phyloP scores from a whole-genome alignment of 352 stramenopile species.

The Aphanomyces astaci region DNA sequence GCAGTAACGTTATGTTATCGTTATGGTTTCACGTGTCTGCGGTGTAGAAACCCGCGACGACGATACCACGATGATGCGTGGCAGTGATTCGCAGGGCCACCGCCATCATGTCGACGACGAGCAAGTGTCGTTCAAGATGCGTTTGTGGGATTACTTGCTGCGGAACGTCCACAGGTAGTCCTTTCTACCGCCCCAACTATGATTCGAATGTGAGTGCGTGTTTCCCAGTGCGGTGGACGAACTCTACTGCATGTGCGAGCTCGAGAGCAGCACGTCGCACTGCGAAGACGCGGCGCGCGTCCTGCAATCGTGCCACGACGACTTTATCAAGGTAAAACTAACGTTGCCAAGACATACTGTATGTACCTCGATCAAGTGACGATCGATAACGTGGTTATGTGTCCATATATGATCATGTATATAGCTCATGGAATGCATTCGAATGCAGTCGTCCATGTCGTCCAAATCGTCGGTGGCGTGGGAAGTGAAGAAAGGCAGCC shows the following conservation, averaged over 20 bases:
- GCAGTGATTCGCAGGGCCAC: background rate
- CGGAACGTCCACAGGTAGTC: slow-evolving; percentile 21
- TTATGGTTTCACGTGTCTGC: background rate
- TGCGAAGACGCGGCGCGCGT: slow-evolving; percentile 22
- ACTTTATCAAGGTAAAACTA: slow-evolving; percentile 24
- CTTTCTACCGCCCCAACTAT: background rate
- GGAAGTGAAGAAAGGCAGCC: slow-evolving; percentile 23
- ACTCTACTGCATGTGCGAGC: slow-evolving; percentile 24
- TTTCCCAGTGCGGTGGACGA: slow-evolving; percentile 16
- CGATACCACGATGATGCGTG: background rate
- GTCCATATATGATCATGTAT: background rate
- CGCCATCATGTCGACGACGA: slow-evolving; percentile 8
- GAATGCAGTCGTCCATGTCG: slow-evolving; percentile 18
- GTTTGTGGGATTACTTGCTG: slow-evolving; percentile 20
- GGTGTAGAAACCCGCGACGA: background rate
- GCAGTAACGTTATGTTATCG: background rate
- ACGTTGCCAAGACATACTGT: too few relatives aligned
- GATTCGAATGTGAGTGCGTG: too few relatives aligned
- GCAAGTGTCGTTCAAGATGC: slow-evolving; percentile 15
- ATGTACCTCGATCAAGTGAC: too few relatives aligned
- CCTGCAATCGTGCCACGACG: slow-evolving; percentile 13
- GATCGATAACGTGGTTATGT: too few relatives aligned
- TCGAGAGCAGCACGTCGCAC: slow-evolving; percentile 10
- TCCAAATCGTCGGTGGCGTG: slow-evolving; percentile 15
- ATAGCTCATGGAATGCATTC: slow-evolving; percentile 20